Evolutionary conservation across 805 yeast species (phyloP).

Genomic region (Yarrowia alimentaria): DNA sequence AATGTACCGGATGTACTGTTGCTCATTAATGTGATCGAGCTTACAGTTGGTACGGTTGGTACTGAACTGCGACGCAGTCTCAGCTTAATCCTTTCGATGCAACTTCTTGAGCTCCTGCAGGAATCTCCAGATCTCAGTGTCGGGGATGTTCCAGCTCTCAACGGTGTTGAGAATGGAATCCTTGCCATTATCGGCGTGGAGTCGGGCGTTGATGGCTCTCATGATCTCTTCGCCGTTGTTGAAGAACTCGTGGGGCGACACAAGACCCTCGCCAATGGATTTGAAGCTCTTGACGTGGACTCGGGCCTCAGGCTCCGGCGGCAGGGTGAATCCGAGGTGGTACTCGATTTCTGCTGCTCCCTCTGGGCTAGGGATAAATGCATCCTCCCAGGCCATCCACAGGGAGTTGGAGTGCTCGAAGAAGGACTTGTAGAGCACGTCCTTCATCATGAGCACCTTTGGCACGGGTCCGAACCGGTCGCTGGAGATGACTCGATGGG

Average conservation of each 20-base stretch:
- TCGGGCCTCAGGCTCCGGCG: not conserved
- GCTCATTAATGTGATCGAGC: too few relatives aligned
- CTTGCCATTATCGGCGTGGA: constrained; percentile 4
- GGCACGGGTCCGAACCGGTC: constrained; percentile 8
- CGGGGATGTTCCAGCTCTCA: constrained; percentile 24
- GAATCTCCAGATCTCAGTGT: constrained; percentile 25
- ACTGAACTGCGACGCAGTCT: too few relatives aligned
- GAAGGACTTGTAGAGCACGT: constrained; percentile 20
- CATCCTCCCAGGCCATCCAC: constrained; percentile 21
- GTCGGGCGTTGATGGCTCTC: constrained; percentile 6
- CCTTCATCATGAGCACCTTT: constrained; percentile 25
- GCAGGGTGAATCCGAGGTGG: constrained; percentile 20
- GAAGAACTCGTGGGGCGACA: constrained; percentile 12
- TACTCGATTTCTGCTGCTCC: constrained; percentile 10
- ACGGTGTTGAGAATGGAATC: constrained; percentile 22
- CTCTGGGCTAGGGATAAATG: not conserved
- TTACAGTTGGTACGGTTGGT: too few relatives aligned
- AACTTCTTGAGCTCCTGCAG: constrained; percentile 21
- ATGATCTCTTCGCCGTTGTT: constrained; percentile 10
- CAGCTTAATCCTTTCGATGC: constrained; percentile 1
- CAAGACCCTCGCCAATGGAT: constrained; percentile 11
- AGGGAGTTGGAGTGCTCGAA: constrained; percentile 19
- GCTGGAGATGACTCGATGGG: constrained; percentile 10
- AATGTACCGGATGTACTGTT: too few relatives aligned
- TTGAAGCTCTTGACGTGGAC: constrained; percentile 21